A percentile compares a stretch with the other conserved stretches of the same genome.
These are phyloP conservation scores for Peterozyma xylosa DNA, from an alignment of 805 yeast species.

Conservation along the genomic window DNA sequence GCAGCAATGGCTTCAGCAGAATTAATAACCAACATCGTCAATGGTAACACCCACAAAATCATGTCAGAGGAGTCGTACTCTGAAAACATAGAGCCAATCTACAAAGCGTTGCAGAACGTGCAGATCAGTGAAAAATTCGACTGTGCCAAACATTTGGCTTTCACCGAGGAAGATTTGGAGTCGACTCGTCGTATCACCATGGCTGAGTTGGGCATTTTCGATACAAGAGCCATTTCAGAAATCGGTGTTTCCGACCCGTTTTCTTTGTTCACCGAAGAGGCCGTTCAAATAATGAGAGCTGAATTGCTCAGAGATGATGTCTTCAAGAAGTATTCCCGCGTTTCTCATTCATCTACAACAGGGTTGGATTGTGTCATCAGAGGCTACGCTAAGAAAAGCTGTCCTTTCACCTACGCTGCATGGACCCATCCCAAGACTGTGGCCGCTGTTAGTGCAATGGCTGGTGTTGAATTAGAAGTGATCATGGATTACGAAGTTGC, in stretches of 20 bases:
- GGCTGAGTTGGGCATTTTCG: slow-evolving; percentile 40
- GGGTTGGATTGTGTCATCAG: slow-evolving; percentile 43
- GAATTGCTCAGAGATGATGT: slow-evolving; percentile 42
- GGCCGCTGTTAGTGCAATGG: slow-evolving; percentile 47
- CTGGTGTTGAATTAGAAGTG: slow-evolving; percentile 47
- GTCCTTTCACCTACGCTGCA: slow-evolving; percentile 47
- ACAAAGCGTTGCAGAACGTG: slow-evolving; percentile 13
- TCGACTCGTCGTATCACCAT: slow-evolving; percentile 33
- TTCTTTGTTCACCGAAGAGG: slow-evolving; percentile 54
- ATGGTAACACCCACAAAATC: slow-evolving; percentile 29
- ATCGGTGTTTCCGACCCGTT: slow-evolving; percentile 55
- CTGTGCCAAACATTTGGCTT: slow-evolving; percentile 29
- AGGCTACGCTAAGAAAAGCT: slow-evolving; percentile 37
- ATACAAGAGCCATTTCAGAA: slow-evolving; percentile 40
- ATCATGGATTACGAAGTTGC: slow-evolving; percentile 55
- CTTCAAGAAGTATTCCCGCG: slow-evolving; percentile 36
- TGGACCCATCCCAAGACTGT: slow-evolving; percentile 54
- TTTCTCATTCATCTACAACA: slow-evolving; percentile 32
- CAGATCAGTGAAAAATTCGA: slow-evolving; percentile 26
- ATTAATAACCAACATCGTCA: slow-evolving; percentile 22
- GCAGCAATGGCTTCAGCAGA: slow-evolving; percentile 22
- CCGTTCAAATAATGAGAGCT: slow-evolving; percentile 49
- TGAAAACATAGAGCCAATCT: slow-evolving; percentile 24
- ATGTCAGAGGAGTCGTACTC: slow-evolving; percentile 26
- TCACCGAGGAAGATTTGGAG: slow-evolving; percentile 25